Conservation (phyloP, 805 yeast species). For the Wickerhamomyces queroliae region DNA sequence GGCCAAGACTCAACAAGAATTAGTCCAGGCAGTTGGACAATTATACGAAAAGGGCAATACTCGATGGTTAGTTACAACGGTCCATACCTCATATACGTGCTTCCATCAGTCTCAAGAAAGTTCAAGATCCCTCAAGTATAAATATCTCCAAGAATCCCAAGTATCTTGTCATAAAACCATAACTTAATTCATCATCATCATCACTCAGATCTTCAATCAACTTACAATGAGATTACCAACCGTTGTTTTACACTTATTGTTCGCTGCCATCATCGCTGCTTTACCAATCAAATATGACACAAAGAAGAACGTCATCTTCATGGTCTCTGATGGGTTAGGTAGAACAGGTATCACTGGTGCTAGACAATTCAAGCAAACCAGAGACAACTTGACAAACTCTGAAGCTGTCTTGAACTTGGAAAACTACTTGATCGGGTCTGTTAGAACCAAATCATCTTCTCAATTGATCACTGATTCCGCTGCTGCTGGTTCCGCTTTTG, state of each 20-base stretch:
- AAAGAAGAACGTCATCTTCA: constrained; percentile 75
- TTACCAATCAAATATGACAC: constrained; percentile 20
- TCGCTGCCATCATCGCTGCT: constrained; percentile 18
- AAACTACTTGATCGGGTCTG: constrained; percentile 66
- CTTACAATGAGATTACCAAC: constrained; percentile 18
- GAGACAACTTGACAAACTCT: constrained; percentile 40
- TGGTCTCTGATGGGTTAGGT: constrained; percentile 92
- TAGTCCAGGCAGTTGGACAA: too few relatives aligned
- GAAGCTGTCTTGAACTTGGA: constrained; percentile 59
- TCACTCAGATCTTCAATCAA: too few relatives aligned
- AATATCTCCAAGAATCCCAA: too few relatives aligned
- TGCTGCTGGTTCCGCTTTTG: constrained; percentile 92
- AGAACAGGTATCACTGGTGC: constrained; percentile 80
- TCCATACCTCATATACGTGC: too few relatives aligned
- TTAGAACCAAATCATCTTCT: constrained; percentile 75
- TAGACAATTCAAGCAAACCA: constrained; percentile 61
- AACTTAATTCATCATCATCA: neutral
- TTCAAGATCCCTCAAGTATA: too few relatives aligned
- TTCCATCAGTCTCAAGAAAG: too few relatives aligned
- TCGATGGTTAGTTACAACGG: too few relatives aligned
- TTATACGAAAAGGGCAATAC: too few relatives aligned
- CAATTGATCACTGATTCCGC: constrained; percentile 89
- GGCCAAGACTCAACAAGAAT: too few relatives aligned
- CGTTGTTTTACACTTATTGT: constrained; percentile 13
- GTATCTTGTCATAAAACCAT: neutral